phyloP scores from a whole-genome alignment of 352 stramenopile genomes.

The Plasmopara muralis region DNA sequence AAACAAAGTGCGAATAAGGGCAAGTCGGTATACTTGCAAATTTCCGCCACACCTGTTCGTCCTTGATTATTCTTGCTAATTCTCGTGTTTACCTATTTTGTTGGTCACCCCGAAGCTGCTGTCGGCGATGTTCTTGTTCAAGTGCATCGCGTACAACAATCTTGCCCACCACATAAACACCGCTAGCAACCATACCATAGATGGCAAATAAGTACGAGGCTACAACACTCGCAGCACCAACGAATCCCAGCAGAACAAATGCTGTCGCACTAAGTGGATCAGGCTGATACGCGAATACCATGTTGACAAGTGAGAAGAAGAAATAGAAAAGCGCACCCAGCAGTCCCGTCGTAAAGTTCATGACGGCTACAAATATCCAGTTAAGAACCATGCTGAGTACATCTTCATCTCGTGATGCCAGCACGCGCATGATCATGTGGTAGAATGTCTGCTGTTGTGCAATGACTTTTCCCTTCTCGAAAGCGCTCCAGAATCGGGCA shows the following conservation, averaged over 20 bases:
- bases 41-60: too few relatives aligned
- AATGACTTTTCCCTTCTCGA: constrained; percentile 81
- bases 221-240: constrained; percentile 70
- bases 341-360: constrained; percentile 86
- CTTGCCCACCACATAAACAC: constrained; percentile 75
- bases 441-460: constrained; percentile 86
- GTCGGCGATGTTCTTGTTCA: constrained; percentile 61
- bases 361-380: constrained; percentile 76
- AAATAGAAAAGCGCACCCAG: constrained; percentile 81
- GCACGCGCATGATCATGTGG: constrained; percentile 71
- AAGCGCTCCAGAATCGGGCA: constrained; percentile 71
- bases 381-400: constrained; percentile 71
- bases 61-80: too few relatives aligned
- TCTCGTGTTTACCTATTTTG: not conserved
- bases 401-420: constrained; percentile 67
- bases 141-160: constrained; percentile 65
- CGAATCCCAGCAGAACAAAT: constrained; percentile 67
- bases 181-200: constrained; percentile 80
- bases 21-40: too few relatives aligned
- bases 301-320: constrained; percentile 72
- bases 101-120: constrained; percentile 40
- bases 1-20: too few relatives aligned
- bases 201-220: constrained; percentile 82
- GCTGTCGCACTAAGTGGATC: constrained; percentile 66
- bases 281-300: constrained; percentile 81